phyloP scores from a whole-genome alignment of 805 yeast genomes.

The Nakazawaea wyomingensis region DNA sequence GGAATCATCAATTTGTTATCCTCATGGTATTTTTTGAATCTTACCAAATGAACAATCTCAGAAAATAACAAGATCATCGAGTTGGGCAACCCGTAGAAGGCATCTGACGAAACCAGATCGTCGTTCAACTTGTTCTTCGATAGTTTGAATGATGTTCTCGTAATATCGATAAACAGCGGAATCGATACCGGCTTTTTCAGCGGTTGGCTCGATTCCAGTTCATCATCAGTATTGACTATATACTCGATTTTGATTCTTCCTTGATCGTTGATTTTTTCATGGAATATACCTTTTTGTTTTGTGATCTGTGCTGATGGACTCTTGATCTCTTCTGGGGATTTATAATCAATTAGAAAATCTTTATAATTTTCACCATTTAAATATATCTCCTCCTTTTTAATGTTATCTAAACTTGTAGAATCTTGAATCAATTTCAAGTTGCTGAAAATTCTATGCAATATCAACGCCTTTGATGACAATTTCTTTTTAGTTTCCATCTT shows the following conservation, averaged over 20 bases:
- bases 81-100: constrained; percentile 80
- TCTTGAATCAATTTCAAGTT: constrained; percentile 73
- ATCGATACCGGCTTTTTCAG: constrained; percentile 13
- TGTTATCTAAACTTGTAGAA: constrained; percentile 50
- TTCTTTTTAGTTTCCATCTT: constrained; percentile 63
- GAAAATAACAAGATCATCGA: constrained; percentile 69
- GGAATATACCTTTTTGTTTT: constrained; percentile 29
- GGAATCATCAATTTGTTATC: constrained; percentile 30
- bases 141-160: constrained; percentile 33
- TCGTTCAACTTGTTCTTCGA: constrained; percentile 42
- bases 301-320: constrained; percentile 9
- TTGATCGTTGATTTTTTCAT: constrained; percentile 37
- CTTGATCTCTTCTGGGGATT: constrained; percentile 12
- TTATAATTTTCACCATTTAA: constrained; percentile 29
- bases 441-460: constrained; percentile 73
- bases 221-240: constrained; percentile 27
- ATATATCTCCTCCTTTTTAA: constrained; percentile 28
- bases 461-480: constrained; percentile 69
- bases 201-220: constrained; percentile 10
- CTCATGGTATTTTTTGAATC: constrained; percentile 53
- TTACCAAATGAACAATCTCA: constrained; percentile 61
- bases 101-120: constrained; percentile 66
- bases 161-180: constrained; percentile 38
- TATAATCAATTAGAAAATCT: constrained; percentile 24
- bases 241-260: constrained; percentile 46